Evolutionary conservation across 2,329 filamentous ascomycete genomes (phyloP), one percentile per base, ranked within the genome.

Genomic region (Chalaropsis ovoidea): DNA sequence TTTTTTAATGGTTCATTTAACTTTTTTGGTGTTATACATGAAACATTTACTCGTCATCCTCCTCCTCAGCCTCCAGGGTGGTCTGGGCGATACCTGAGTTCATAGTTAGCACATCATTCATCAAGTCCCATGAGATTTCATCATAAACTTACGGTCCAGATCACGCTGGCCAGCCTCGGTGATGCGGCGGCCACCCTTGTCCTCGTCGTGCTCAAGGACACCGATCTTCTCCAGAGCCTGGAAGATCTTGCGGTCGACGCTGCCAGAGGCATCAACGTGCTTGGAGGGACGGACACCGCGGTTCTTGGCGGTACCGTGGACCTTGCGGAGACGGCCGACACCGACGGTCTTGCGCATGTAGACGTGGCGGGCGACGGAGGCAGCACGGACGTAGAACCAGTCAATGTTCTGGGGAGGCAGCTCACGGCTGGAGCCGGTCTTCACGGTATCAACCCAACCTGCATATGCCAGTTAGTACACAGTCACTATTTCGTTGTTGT

Each of bases 361-460:
- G 84, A 99, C 87, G 85, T 97, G 93, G 77, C 92, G 91, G 76
- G 94, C 94, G 77, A 99, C 88, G 72, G 93, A 86, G 74, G 94
- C 94, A 75, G 93, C 92, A 77, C 94, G 92, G 77, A 86, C 79
- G 80, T 86, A 89, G 83, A 86, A 95, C 94, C 94, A 99, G 86
- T 99, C 94, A 77, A 92, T 90, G 79, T 92, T 88, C 86, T 97
- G 92, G 76, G 93, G 94, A 76, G 93, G 93, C 74, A 99, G 89
- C 84, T 99, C 94, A 82, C 96, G 96, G 78, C 89, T 88, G 77
- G 87, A 85, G 75, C 90, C 93, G 73, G 93, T 96, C 89, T 99
- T 99, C 82, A 97, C 94, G 76, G 93, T 96, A 79, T 99, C 94
- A 79, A 96, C 93, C 93, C 93, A 97, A 83, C 90, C 91, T 95